Evolutionary conservation across 306 rosid species (phyloP).

Genomic region (Glycine soja): DNA sequence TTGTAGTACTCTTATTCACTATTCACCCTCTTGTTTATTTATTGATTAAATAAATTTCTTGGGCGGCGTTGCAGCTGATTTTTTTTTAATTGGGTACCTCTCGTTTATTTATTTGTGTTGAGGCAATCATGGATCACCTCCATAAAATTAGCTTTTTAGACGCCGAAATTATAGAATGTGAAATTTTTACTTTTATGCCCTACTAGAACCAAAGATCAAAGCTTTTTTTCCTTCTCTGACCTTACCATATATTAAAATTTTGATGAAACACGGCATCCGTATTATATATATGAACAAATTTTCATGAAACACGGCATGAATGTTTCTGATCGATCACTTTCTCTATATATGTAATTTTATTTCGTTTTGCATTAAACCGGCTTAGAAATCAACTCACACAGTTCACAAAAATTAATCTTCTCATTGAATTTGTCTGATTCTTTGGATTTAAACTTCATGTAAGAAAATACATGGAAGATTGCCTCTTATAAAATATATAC

Average conservation of each 20-base stretch:
- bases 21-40: constrained; percentile 39
- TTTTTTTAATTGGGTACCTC: constrained; percentile 7
- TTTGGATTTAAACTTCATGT: not conserved
- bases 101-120: constrained; percentile 1
- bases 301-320: not conserved
- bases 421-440: not conserved
- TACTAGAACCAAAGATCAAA: constrained; percentile 3
- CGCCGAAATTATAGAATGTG: constrained; percentile 41
- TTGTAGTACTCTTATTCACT: constrained; percentile 29
- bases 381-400: not conserved
- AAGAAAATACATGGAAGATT: no score
- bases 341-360: not conserved
- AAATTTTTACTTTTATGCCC: not conserved
- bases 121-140: constrained; percentile 28
- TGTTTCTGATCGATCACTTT: not conserved
- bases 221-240: constrained; percentile 25
- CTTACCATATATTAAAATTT: not conserved
- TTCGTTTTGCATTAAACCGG: not conserved
- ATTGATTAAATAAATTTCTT: constrained; percentile 49
- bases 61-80: constrained; percentile 49
- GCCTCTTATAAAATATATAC: no score
- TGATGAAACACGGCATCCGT: not conserved
- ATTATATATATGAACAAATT: no score
- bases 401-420: no score
- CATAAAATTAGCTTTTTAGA: constrained; percentile 38